Conservation (phyloP, 2,329 filamentous ascomycete genomes). For the Colletotrichum eremochloae region DNA sequence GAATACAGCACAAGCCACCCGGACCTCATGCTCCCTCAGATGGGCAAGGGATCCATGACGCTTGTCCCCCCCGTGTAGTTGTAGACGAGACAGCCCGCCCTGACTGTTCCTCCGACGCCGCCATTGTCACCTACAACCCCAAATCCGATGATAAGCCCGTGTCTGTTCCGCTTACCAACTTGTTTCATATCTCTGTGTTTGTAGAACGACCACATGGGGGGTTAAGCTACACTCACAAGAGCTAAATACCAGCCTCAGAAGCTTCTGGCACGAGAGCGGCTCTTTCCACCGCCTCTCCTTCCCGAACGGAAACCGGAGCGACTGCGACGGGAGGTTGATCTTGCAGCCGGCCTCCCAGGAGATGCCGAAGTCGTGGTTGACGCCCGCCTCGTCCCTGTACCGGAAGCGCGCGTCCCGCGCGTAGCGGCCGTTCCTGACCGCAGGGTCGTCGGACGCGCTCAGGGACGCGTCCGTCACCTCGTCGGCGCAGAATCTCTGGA, state of each 20-base stretch:
- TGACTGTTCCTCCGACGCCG: neutral
- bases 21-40: neutral
- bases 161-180: neutral
- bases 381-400: neutral
- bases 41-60: neutral
- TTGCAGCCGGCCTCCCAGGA: neutral
- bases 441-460: neutral
- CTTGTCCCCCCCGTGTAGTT: neutral
- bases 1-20: neutral
- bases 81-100: neutral
- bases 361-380: neutral
- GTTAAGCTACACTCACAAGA: neutral
- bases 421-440: neutral
- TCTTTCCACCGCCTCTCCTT: neutral
- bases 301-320: neutral
- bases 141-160: neutral
- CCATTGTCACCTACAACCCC: neutral
- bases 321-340: neutral
- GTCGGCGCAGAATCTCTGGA: neutral
- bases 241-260: neutral
- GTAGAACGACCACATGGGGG: neutral
- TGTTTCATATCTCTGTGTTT: neutral
- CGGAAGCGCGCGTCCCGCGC: neutral
- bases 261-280: neutral
- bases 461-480: neutral